Conservation (phyloP, 164 flowering plant genomes). For the Annona squamosa region DNA sequence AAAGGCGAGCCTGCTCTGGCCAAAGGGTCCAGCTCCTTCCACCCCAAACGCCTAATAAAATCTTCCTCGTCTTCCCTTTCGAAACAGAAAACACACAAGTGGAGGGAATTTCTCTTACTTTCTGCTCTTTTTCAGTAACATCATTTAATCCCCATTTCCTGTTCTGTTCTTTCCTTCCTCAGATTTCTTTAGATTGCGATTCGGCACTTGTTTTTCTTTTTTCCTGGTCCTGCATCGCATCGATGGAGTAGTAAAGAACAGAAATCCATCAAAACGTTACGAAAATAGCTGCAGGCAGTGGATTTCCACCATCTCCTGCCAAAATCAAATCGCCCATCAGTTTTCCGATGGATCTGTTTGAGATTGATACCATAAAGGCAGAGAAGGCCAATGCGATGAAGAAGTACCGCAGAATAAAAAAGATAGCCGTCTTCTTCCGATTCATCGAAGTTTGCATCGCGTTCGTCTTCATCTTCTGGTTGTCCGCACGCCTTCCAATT, state of each 20-base stretch:
- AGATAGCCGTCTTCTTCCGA: conserved; percentile 40
- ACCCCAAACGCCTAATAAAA: background rate
- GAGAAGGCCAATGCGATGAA: conserved; percentile 44
- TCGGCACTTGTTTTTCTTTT: background rate
- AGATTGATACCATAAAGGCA: conserved; percentile 31
- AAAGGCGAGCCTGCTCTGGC: background rate
- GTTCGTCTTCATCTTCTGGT: conserved; percentile 35
- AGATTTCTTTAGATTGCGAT: background rate
- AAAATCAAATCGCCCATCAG: background rate
- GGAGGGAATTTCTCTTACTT: background rate
- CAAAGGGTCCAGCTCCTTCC: background rate
- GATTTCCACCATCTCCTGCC: background rate
- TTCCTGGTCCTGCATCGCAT: background rate
- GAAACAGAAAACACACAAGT: background rate
- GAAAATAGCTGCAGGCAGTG: background rate
- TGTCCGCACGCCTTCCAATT: conserved; percentile 35
- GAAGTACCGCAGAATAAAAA: conserved; percentile 25
- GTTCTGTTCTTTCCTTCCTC: too few relatives aligned
- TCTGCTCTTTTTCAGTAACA: background rate
- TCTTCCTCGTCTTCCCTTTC: background rate
- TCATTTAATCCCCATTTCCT: background rate
- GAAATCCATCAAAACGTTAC: background rate
- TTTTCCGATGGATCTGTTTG: conserved; percentile 19
- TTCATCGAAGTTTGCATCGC: conserved; percentile 36
- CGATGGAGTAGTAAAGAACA: background rate